phyloP scores from a whole-genome alignment of 305 asterid species.

The Rubia peregrina region DNA sequence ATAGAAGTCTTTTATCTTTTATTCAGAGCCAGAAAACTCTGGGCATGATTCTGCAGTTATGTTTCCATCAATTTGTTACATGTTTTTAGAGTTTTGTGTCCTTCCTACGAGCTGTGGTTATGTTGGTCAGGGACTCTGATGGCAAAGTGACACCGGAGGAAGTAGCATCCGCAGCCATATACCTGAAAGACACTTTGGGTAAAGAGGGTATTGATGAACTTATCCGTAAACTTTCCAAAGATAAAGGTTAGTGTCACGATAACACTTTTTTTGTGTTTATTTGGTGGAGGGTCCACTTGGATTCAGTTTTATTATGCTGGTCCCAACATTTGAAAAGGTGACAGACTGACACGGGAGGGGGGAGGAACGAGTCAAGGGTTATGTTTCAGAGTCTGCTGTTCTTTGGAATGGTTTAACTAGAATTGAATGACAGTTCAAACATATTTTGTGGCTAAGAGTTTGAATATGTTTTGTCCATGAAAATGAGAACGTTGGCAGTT shows the following conservation, averaged over 20 bases:
- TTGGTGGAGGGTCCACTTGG: neutral
- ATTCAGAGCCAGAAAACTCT: neutral
- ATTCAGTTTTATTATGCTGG: neutral
- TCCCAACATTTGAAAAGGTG: neutral
- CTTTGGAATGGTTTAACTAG: neutral
- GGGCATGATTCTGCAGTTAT: neutral
- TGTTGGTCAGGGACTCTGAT: conserved; percentile 66
- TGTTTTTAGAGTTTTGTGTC: conserved; percentile 9
- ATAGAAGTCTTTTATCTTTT: neutral
- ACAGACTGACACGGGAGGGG: neutral
- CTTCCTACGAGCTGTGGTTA: conserved; percentile 11
- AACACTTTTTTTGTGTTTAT: neutral
- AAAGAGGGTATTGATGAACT: conserved; percentile 94
- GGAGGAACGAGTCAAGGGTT: neutral
- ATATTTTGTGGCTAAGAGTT: neutral
- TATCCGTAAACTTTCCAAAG: conserved; percentile 76
- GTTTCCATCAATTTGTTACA: conserved; percentile 3
- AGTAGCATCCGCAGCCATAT: conserved; percentile 91
- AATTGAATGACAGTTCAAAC: neutral
- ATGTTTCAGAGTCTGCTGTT: neutral
- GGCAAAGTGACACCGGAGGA: conserved; percentile 98
- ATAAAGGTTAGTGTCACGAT: conserved; percentile 53
- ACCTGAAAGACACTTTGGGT: conserved; percentile 89
- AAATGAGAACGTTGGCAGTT: conserved; percentile 14
- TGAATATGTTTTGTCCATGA: neutral